Evolutionary conservation across 495 filamentous ascomycete species (phyloP).

Genomic region (Hyaloscypha variabilis): DNA sequence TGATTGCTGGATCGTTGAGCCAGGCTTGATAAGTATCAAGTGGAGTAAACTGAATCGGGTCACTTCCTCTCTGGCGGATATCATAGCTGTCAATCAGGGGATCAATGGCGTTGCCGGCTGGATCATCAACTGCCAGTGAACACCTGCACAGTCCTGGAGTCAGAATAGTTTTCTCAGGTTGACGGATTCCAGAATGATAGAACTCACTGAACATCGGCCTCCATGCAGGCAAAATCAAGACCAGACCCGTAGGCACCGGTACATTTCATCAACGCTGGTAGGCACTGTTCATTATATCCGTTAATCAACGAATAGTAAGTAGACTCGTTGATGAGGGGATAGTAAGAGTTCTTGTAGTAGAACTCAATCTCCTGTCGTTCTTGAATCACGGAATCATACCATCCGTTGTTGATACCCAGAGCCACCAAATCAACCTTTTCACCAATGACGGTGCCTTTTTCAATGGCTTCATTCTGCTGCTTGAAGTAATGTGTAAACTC

Average conservation of each 20-base stretch:
- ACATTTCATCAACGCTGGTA: not conserved
- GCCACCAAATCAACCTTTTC: conserved; percentile 42
- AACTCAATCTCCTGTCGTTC: conserved; percentile 56
- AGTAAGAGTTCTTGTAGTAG: conserved; percentile 69
- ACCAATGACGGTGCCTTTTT: conserved; percentile 42
- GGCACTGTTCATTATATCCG: not conserved
- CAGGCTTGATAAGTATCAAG: too few species aligned
- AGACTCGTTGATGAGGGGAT: conserved; percentile 56
- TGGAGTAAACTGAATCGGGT: too few species aligned
- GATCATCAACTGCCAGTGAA: too few species aligned
- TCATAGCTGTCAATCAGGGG: too few species aligned
- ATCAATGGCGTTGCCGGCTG: too few species aligned
- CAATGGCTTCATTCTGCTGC: conserved; percentile 44
- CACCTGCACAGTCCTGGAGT: too few species aligned
- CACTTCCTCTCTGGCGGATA: too few species aligned
- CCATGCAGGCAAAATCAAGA: too few species aligned
- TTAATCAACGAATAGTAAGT: not conserved
- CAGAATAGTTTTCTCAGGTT: too few species aligned
- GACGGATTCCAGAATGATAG: too few species aligned
- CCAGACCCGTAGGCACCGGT: not conserved
- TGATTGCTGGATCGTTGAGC: too few species aligned
- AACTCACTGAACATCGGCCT: too few species aligned
- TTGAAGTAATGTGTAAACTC: conserved; percentile 49
- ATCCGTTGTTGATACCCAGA: conserved; percentile 57
- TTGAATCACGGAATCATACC: conserved; percentile 61